Evolutionary conservation across 257 asterid species (phyloP).

Genomic region (Ilex asprella): DNA sequence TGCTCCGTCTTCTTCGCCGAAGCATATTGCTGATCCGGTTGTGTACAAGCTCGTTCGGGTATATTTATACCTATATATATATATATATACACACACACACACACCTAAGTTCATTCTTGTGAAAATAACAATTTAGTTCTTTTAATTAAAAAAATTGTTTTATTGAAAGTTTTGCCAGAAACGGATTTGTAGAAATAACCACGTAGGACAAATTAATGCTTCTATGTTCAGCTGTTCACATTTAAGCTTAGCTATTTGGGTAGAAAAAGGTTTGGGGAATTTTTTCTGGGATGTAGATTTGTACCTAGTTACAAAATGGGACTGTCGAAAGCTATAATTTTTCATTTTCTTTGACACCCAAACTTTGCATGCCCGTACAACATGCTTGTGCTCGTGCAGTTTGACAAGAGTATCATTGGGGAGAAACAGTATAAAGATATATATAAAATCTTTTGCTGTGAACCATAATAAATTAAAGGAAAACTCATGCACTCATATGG

Average conservation of each 20-base stretch:
- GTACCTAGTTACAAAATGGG: not conserved
- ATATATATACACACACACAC: not conserved
- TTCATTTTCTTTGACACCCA: too few relatives aligned
- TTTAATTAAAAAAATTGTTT: too few relatives aligned
- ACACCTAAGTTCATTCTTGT: not conserved
- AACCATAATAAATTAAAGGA: too few relatives aligned
- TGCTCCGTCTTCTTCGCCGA: constrained; percentile 10
- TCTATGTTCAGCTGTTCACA: not conserved
- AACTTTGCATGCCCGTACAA: too few relatives aligned
- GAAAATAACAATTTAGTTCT: not conserved
- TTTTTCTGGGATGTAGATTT: too few relatives aligned
- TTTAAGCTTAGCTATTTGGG: not conserved
- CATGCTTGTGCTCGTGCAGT: too few relatives aligned
- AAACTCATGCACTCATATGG: too few relatives aligned
- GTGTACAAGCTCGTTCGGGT: constrained; percentile 89
- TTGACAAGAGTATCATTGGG: too few relatives aligned
- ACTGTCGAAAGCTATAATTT: not conserved
- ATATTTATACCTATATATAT: not conserved
- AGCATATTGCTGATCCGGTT: constrained; percentile 54
- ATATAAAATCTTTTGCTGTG: too few relatives aligned
- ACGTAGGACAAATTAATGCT: too few relatives aligned
- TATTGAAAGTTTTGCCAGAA: not conserved
- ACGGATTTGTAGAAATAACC: too few relatives aligned
- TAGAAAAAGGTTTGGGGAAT: not conserved
- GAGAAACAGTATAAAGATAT: too few relatives aligned